phyloP scores from a whole-genome alignment of 2,329 filamentous ascomycete genomes.

The Fusarium marasasianum region DNA sequence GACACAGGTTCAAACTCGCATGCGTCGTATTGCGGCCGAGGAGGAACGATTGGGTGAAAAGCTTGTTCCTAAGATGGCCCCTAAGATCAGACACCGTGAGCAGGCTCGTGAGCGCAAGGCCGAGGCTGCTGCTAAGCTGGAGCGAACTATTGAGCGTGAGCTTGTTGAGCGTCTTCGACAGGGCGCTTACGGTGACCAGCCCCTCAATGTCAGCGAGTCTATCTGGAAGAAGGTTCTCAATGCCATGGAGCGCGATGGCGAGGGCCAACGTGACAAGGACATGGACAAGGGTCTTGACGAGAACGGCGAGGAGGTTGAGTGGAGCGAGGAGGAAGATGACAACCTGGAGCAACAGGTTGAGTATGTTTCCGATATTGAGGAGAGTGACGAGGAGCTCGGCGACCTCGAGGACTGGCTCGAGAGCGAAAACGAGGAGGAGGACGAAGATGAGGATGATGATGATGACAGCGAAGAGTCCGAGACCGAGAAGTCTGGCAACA shows the following conservation, averaged over 20 bases:
- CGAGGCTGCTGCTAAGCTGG: constrained; percentile 88
- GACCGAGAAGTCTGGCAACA: constrained; percentile 63
- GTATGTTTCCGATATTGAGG: constrained; percentile 92
- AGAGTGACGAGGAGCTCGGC: constrained; percentile 79
- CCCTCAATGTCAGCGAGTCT: constrained; percentile 91
- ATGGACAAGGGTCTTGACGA: constrained; percentile 86
- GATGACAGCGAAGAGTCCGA: constrained; percentile 68
- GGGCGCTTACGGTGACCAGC: constrained; percentile 93
- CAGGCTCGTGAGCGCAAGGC: constrained; percentile 80
- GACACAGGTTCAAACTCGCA: constrained; percentile 87
- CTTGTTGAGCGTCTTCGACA: constrained; percentile 89
- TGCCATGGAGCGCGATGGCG: constrained; percentile 86
- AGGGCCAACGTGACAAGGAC: constrained; percentile 85
- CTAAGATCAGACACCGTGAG: constrained; percentile 84
- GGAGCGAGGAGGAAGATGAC: constrained; percentile 73
- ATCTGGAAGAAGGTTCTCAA: constrained; percentile 98
- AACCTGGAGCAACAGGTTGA: constrained; percentile 85
- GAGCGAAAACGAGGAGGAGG: constrained; percentile 69
- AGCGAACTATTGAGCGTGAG: constrained; percentile 94
- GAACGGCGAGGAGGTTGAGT: constrained; percentile 75
- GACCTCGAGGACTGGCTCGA: constrained; percentile 95
- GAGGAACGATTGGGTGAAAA: constrained; percentile 90
- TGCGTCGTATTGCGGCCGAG: constrained; percentile 84
- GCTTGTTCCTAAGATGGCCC: constrained; percentile 87
- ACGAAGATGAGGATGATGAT: constrained; percentile 65